Percentiles rank a stretch among this genome's conserved stretches.
phyloP scores from a whole-genome alignment of 2,329 filamentous ascomycete species.

The Rutstroemia sp. region DNA sequence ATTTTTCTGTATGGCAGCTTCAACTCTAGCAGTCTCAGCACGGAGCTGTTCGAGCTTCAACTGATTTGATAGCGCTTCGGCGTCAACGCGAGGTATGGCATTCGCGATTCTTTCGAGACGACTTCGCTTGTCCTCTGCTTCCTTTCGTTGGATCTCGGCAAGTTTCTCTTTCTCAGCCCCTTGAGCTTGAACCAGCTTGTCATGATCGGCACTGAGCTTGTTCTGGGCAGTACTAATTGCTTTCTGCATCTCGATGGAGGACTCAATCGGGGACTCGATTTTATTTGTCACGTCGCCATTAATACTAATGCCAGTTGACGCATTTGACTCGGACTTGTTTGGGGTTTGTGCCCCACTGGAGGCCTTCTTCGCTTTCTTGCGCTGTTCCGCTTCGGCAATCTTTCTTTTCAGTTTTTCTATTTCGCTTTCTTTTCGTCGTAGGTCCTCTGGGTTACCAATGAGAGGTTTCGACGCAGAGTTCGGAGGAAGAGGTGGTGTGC shows the following conservation, averaged over 20 bases:
- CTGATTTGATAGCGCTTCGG: slow-evolving; percentile 26
- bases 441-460: slow-evolving; percentile 30
- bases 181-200: slow-evolving; percentile 23
- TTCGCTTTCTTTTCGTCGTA: slow-evolving; percentile 46
- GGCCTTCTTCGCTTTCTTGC: slow-evolving; percentile 21
- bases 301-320: slow-evolving; percentile 6
- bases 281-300: slow-evolving; percentile 13
- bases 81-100: slow-evolving; percentile 28
- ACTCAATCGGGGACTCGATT: slow-evolving; percentile 20
- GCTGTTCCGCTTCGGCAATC: slow-evolving; percentile 29
- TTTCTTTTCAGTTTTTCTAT: slow-evolving; percentile 51
- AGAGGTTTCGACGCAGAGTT: slow-evolving; percentile 13
- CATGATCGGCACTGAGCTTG: slow-evolving; percentile 18
- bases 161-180: slow-evolving; percentile 19
- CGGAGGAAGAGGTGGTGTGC: slow-evolving; percentile 19
- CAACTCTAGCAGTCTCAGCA: slow-evolving; percentile 26
- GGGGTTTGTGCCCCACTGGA: slow-evolving; percentile 26
- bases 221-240: slow-evolving; percentile 17
- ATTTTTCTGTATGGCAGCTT: slow-evolving; percentile 25
- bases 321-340: slow-evolving; percentile 11
- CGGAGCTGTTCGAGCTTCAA: slow-evolving; percentile 25
- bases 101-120: slow-evolving; percentile 28
- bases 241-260: slow-evolving; percentile 24
- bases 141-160: slow-evolving; percentile 19
- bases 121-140: slow-evolving; percentile 25